Evolutionary conservation across 164 flowering plant genomes (phyloP), one percentile per base, ranked within the genome.

Genomic region (Euptelea pleiosperma): DNA sequence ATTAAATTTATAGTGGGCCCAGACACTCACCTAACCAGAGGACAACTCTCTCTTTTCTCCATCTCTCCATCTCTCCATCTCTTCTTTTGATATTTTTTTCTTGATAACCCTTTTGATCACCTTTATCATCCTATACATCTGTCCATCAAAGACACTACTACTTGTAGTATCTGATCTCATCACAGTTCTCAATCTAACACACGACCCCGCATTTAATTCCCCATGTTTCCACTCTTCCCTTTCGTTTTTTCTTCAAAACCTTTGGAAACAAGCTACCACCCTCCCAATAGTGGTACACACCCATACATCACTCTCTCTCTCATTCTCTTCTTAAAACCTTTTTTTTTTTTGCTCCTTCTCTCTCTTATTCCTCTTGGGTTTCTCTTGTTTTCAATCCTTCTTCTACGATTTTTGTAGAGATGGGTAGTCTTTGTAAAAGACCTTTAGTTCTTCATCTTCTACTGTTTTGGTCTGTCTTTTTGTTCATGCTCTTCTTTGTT

Each of bases 1-100:
- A 67, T 73, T 67, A 67, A 73, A 44, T 31, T 21, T 21, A 15
- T 7, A 7, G 68, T 65, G 72, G 77, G 73, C 50, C 77, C 72
- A 67, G 41, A 58, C 52, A 61, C 61, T 49, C 69, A 70, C 79
- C 77, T 66, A 78, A 64, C 65, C 69, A 55, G 39, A 66, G 52
- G 49, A 58, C 75, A 48, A 43, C 19, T 50, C 60, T 42, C 22
- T 46, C 50, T 46, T 18, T 46, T 24, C 34, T 3, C 34, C 7
- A 3, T 31, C 34, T 19, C 25, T n/a, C 11, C 45, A 7, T 11
- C 33, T 40, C 63, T 18, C 42, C 21, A 16, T 45, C 12, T 47
- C 49, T 40, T 25, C 0, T 12, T 52, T 24, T 28, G n/a, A 49
- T 48, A 8, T 21, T 9, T 28, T 12, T 54, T 4, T 35, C 52